Conservation (phyloP, 2,329 filamentous ascomycete genomes). For the Didymella keratinophila region DNA sequence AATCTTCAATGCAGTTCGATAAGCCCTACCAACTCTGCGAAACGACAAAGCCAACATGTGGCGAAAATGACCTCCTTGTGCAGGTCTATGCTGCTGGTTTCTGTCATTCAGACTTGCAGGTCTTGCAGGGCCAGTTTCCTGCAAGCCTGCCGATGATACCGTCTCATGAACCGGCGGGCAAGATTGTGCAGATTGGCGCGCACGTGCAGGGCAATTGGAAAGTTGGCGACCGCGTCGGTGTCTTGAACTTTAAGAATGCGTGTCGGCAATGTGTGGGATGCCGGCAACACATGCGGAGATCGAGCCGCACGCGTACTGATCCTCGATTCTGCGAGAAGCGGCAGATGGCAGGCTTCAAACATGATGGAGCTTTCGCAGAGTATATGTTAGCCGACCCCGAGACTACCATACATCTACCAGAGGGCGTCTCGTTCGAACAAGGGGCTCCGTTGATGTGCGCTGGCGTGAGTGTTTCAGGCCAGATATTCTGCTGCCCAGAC, state of each 20-base stretch:
- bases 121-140: conserved; percentile 34
- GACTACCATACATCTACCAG: conserved; percentile 37
- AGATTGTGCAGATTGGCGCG: conserved; percentile 37
- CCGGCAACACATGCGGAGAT: conserved; percentile 23
- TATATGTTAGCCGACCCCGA: conserved; percentile 46
- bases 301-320: conserved; percentile 26
- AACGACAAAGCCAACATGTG: conserved; percentile 26
- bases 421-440: conserved; percentile 34
- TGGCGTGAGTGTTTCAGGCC: conserved; percentile 30
- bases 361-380: conserved; percentile 45
- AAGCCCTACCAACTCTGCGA: conserved; percentile 30
- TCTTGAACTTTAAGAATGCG: conserved; percentile 39
- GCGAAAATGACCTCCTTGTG: conserved; percentile 33
- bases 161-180: conserved; percentile 47
- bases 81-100: conserved; percentile 38
- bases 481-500: neutral
- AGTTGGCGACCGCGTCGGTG: conserved; percentile 42
- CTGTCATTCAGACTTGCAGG: conserved; percentile 41
- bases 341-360: conserved; percentile 40
- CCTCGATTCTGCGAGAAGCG: conserved; percentile 40
- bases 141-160: conserved; percentile 40
- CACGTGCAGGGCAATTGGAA: conserved; percentile 38
- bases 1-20: conserved; percentile 21
- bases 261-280: conserved; percentile 35
- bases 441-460: conserved; percentile 49